Percentiles rank a stretch among this genome's conserved stretches.
Evolutionary conservation across 331 rosid genomes (phyloP).

Genomic region (Cucumis variabilis): DNA sequence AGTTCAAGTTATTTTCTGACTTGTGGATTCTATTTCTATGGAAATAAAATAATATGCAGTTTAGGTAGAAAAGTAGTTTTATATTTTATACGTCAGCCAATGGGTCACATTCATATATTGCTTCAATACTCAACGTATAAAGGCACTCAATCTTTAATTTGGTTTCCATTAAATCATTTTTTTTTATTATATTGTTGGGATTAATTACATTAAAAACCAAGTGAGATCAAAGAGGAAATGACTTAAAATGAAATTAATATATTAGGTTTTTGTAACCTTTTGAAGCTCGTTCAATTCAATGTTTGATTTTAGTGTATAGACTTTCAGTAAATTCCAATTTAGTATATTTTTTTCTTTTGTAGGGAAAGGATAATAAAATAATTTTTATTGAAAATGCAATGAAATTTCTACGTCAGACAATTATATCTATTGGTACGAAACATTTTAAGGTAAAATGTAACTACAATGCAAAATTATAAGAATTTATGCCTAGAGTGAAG

Average conservation of each 20-base stretch:
- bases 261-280: not conserved
- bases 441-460: no score
- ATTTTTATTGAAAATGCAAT: no score
- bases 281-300: no score
- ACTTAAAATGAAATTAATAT: not conserved
- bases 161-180: not conserved
- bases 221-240: not conserved
- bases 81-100: conserved; percentile 3
- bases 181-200: not conserved
- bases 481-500: no score
- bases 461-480: no score
- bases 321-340: no score
- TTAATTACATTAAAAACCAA: not conserved
- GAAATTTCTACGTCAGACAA: no score
- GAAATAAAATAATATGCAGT: conserved; percentile 8
- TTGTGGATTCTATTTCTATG: not conserved
- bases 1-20: not conserved
- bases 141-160: not conserved
- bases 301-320: no score
- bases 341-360: no score
- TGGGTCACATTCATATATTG: not conserved
- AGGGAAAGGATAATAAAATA: no score
- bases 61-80: not conserved
- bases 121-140: not conserved
- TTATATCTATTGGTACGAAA: no score